These are phyloP conservation scores for Pseudogymnoascus verrucosus DNA, from an alignment of 2,329 filamentous ascomycete species.

Conservation along the genomic window DNA sequence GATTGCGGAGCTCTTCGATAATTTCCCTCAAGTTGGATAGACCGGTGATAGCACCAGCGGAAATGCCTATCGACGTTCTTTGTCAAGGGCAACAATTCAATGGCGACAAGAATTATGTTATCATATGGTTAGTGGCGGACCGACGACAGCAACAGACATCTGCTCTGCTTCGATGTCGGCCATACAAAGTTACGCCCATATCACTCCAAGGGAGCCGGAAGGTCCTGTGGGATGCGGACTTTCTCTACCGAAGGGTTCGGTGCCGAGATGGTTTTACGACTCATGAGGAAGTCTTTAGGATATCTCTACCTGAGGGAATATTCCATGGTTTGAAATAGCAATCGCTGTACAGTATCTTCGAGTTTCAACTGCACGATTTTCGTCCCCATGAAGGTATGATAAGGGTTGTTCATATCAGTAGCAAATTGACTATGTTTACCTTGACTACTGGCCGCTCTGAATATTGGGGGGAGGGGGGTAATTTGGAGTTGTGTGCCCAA, in stretches of 20 bases:
- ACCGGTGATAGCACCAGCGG: neutral
- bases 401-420: neutral
- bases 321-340: neutral
- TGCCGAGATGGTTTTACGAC: neutral
- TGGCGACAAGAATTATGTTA: neutral
- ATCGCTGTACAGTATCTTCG: neutral
- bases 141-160: neutral
- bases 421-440: neutral
- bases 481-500: neutral
- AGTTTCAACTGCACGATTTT: neutral
- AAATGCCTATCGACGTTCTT: neutral
- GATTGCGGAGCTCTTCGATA: conserved; percentile 4
- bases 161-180: neutral
- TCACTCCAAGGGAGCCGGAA: neutral
- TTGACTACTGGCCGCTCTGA: neutral
- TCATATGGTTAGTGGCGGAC: neutral
- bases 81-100: neutral
- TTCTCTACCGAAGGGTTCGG: neutral
- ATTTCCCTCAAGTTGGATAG: conserved; percentile 2
- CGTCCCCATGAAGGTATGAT: neutral
- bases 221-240: neutral
- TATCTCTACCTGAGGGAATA: neutral
- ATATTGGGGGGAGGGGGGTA: neutral
- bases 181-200: neutral
- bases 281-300: neutral